Evolutionary conservation across 176 grass and related monocot genomes (phyloP), one percentile per base, ranked within the genome.

Genomic region (Secale cereale): DNA sequence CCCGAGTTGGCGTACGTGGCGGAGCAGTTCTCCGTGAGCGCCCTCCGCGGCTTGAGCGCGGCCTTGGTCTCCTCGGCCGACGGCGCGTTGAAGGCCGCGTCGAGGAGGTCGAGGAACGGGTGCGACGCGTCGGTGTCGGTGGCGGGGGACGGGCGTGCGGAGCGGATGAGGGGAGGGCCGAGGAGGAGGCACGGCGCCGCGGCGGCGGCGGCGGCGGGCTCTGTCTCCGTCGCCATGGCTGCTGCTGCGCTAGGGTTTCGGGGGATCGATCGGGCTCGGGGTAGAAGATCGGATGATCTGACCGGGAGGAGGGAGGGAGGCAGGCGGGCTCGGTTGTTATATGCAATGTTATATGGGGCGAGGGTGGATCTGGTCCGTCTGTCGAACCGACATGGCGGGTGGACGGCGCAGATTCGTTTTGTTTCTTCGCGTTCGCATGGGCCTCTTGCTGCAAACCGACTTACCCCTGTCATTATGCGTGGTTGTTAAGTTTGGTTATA

Each of bases 1-100:
- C 89, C 89, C 50, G 89, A 91, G 43, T 65, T 52, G 22, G 77
- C 32, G 79, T 81, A 89, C 46, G 92, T 87, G 8, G 87, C 70
- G 22, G 80, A 91, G 41, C 46, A 0, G 77, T 88, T 89, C 59
- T 73, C 66, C 28, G 89, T 91, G 28, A 14, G 48, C 23, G 81
- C 65, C 77, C 69, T 94, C 8, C 45, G 73, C 8, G 83, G 74
- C 62, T 32, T 40, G 26, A 36, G 25, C 16, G n/a, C 8, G 0
- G 19, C 20, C 19, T 45, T 64, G 2, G n/a, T 4, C 6, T 14
- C 23, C 7, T 30, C 3, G 4, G 36, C 14, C 41, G 23, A 17
- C n/a, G 59, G 50, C 22, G 14, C 13, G 75, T 85, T 89, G 81
- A 89, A 84, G 76, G 19, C 67, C n/a, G 81, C 76, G 40, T 89